These are phyloP conservation scores for Alternaria novae-zelandiae DNA, from an alignment of 2,329 filamentous ascomycete genomes.

Conservation along the genomic window DNA sequence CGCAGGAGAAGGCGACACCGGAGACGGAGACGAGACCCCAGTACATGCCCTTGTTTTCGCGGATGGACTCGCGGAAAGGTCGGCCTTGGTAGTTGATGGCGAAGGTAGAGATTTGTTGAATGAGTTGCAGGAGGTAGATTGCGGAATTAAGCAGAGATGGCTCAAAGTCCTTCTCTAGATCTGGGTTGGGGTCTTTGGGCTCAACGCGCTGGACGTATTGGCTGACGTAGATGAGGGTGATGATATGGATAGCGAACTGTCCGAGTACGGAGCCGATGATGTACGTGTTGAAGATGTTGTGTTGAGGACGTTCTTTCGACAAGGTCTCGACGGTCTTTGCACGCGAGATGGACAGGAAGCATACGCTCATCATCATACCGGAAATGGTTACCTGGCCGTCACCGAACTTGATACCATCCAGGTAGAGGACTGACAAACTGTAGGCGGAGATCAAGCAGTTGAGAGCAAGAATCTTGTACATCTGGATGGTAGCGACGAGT, in stretches of 20 bases:
- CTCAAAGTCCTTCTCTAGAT: conserved; percentile 92
- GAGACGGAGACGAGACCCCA: conserved; percentile 92
- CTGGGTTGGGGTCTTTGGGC: conserved; percentile 71
- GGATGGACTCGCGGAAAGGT: conserved; percentile 94
- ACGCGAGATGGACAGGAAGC: conserved; percentile 97
- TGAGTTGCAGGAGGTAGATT: conserved; percentile 95
- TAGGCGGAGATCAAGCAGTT: conserved; percentile 99
- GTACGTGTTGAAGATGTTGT: conserved; percentile 99
- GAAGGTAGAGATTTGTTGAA: conserved; percentile 98
- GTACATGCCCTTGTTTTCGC: conserved; percentile 98
- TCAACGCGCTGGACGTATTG: conserved; percentile 84
- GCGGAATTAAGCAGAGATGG: conserved; percentile 95
- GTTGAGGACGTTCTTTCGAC: conserved; percentile 95
- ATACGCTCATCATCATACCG: conserved; percentile 99
- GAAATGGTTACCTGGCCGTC: conserved; percentile 98
- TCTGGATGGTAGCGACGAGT: conserved; percentile 96
- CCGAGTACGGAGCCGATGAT: conserved; percentile 97
- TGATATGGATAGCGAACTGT: conserved; percentile 95
- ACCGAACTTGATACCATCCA: conserved; percentile 98
- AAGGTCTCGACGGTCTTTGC: conserved; percentile 94
- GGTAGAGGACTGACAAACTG: conserved; percentile 92
- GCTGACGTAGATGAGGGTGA: conserved; percentile 91
- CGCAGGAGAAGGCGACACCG: conserved; percentile 89
- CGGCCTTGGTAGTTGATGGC: conserved; percentile 99
- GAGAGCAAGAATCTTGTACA: conserved; percentile 99